A percentile compares a stretch with the other conserved stretches of the same genome.
phyloP scores from a whole-genome alignment of 306 rosid species.

The Rosa persica region DNA sequence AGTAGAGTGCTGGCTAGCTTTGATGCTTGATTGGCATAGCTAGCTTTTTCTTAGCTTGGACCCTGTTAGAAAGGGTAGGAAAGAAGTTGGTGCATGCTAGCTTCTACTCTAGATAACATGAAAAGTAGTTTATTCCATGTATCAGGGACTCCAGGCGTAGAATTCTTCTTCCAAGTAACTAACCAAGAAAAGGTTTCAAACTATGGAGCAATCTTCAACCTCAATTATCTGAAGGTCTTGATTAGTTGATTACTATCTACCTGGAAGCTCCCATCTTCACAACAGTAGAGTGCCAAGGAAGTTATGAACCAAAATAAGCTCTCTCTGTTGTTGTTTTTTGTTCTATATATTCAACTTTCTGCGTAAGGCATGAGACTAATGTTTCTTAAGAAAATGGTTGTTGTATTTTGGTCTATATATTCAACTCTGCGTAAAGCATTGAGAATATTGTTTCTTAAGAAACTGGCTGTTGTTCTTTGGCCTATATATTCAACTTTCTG shows the following conservation, averaged over 20 bases:
- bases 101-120: background rate
- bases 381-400: background rate
- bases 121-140: background rate
- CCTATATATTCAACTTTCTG: background rate
- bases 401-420: too few relatives aligned
- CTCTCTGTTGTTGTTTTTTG: background rate
- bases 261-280: background rate
- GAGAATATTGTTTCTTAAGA: too few relatives aligned
- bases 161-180: background rate
- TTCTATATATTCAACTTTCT: background rate
- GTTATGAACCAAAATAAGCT: background rate
- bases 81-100: too few relatives aligned
- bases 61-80: too few relatives aligned
- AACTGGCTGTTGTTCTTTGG: background rate
- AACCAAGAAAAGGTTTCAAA: background rate
- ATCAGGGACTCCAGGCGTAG: too few relatives aligned
- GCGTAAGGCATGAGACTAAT: background rate
- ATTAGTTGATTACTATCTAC: too few relatives aligned
- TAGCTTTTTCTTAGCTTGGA: background rate
- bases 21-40: background rate
- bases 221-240: background rate
- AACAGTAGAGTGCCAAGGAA: background rate
- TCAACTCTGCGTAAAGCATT: too few relatives aligned
- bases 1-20: background rate
- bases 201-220: background rate